These are phyloP conservation scores for Coemansia sp. DNA, from an alignment of 192 early-diverging fungal genomes.

Conservation along the genomic window DNA sequence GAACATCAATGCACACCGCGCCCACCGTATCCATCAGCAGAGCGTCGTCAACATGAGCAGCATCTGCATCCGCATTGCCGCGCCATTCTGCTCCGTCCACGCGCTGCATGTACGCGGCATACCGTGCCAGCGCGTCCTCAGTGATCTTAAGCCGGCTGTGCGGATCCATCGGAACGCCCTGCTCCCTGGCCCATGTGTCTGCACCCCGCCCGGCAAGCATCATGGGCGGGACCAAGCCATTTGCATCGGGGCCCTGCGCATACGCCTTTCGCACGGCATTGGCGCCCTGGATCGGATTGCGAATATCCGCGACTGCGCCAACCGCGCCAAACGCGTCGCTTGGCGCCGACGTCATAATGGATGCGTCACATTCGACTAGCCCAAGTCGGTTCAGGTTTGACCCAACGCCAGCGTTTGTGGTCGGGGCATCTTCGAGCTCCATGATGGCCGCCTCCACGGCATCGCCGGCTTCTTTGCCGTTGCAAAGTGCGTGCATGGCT, in stretches of 20 bases:
- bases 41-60: slow-evolving; percentile 8
- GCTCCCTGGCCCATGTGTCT: slow-evolving; percentile 34
- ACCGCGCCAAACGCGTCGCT: slow-evolving; percentile 75
- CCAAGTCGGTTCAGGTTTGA: slow-evolving; percentile 79
- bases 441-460: slow-evolving; percentile 32
- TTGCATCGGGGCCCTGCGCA: slow-evolving; percentile 9
- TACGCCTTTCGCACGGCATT: slow-evolving; percentile 55
- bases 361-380: slow-evolving; percentile 84
- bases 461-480: slow-evolving; percentile 14
- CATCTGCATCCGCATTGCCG: neutral
- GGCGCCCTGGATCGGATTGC: slow-evolving; percentile 67
- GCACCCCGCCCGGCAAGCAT: slow-evolving; percentile 64
- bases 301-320: slow-evolving; percentile 66
- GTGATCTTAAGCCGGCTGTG: slow-evolving; percentile 29
- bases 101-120: slow-evolving; percentile 26
- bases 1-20: slow-evolving; percentile 70
- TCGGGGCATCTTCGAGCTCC: slow-evolving; percentile 52
- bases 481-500: slow-evolving; percentile 21
- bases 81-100: neutral
- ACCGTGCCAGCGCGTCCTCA: slow-evolving; percentile 14
- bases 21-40: slow-evolving; percentile 83
- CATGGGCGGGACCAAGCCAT: slow-evolving; percentile 62
- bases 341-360: slow-evolving; percentile 67
- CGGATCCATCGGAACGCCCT: slow-evolving; percentile 12
- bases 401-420: slow-evolving; percentile 69